Evolutionary conservation across 2,329 filamentous ascomycete genomes (phyloP).

Genomic region (Fusarium sp.): DNA sequence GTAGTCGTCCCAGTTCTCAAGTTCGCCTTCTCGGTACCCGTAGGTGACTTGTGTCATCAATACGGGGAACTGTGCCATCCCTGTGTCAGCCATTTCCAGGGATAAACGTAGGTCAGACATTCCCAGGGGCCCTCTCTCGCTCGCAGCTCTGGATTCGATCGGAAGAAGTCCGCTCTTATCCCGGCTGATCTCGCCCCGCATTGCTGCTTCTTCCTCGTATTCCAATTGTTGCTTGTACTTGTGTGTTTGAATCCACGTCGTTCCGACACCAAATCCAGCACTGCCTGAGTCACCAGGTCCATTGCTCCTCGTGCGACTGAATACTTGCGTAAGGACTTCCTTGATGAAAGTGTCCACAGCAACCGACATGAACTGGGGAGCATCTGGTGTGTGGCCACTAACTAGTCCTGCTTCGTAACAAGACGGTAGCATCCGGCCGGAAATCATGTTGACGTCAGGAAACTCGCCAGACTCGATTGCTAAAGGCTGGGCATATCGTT

Average conservation of each 20-base stretch:
- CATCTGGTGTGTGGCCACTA: constrained; percentile 72
- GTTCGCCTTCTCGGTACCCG: constrained; percentile 81
- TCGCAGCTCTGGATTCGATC: constrained; percentile 82
- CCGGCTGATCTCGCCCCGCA: constrained; percentile 80
- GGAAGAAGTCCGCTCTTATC: constrained; percentile 86
- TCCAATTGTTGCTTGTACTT: constrained; percentile 83
- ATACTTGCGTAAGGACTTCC: constrained; percentile 74
- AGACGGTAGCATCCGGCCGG: constrained; percentile 76
- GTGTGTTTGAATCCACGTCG: constrained; percentile 82
- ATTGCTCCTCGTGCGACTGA: constrained; percentile 76
- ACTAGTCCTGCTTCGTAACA: constrained; percentile 77
- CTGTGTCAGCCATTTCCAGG: constrained; percentile 81
- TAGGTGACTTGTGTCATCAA: constrained; percentile 79
- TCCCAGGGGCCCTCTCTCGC: constrained; percentile 78
- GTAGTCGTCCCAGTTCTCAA: constrained; percentile 77
- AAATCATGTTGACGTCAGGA: constrained; percentile 74
- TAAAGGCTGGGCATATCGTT: constrained; percentile 74
- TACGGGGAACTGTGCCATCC: constrained; percentile 83
- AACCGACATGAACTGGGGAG: constrained; percentile 74
- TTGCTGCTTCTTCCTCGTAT: constrained; percentile 80
- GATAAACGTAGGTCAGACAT: constrained; percentile 85
- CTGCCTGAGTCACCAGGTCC: constrained; percentile 74
- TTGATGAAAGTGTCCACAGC: constrained; percentile 79
- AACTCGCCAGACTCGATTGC: constrained; percentile 79
- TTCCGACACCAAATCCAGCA: constrained; percentile 75